Conservation (phyloP, 2,329 filamentous ascomycete genomes). For the Paracamarosporium sp. region DNA sequence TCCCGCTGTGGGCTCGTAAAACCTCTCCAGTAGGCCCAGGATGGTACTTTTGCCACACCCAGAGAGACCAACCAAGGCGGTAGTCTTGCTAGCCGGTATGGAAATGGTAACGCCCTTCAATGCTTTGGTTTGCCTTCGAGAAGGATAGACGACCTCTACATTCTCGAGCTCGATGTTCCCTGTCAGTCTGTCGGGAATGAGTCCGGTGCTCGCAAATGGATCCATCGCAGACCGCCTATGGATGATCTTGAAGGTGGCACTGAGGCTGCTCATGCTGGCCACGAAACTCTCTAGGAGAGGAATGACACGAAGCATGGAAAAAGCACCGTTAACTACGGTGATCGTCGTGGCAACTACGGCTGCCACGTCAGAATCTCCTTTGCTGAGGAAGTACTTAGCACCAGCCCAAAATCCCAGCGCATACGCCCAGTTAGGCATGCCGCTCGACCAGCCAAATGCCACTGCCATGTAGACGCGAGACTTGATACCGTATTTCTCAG, state of each 20-base stretch:
- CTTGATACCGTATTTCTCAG: not conserved
- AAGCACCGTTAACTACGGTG: too few relatives aligned
- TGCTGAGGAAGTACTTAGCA: not conserved
- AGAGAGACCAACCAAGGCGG: slow-evolving; percentile 82
- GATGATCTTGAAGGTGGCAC: not conserved
- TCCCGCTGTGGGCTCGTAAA: slow-evolving; percentile 84
- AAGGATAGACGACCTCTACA: not conserved
- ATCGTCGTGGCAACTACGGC: not conserved
- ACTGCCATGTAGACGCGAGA: not conserved
- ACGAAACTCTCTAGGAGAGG: too few relatives aligned
- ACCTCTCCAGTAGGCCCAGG: slow-evolving; percentile 86
- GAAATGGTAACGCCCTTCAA: too few relatives aligned
- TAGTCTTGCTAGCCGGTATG: slow-evolving; percentile 86
- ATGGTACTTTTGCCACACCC: slow-evolving; percentile 93
- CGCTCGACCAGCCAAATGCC: not conserved
- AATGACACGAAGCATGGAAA: too few relatives aligned
- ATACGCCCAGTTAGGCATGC: not conserved
- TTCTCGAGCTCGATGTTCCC: too few relatives aligned
- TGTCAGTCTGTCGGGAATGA: too few relatives aligned
- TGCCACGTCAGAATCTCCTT: not conserved
- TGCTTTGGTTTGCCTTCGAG: slow-evolving; percentile 58
- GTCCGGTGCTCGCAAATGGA: too few relatives aligned
- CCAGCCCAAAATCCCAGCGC: not conserved
- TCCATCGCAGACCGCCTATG: too few relatives aligned
- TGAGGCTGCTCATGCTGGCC: too few relatives aligned